Conservation (phyloP, 2,329 filamentous ascomycete genomes). For the Cladophialophora yegresii region DNA sequence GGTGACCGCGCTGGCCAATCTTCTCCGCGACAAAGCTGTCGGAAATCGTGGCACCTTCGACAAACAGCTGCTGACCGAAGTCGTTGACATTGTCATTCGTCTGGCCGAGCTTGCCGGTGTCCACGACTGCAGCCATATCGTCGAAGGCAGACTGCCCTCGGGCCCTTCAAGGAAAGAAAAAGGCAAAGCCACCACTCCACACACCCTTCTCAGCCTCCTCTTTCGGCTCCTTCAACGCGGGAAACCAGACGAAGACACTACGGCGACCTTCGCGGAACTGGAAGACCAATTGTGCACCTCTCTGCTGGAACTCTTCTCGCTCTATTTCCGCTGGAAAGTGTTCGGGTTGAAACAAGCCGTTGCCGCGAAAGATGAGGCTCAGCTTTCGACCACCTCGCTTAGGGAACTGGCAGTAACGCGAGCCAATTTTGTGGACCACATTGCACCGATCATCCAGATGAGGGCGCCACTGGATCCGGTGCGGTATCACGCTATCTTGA, state of each 20-base stretch:
- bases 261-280: slow-evolving; percentile 70
- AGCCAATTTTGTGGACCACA: slow-evolving; percentile 53
- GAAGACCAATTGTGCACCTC: slow-evolving; percentile 78
- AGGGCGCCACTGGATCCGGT: slow-evolving; percentile 73
- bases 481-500: slow-evolving; percentile 72
- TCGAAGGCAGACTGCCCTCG: slow-evolving; percentile 61
- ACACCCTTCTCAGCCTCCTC: slow-evolving; percentile 64
- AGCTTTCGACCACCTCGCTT: slow-evolving; percentile 65
- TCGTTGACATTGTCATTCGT: slow-evolving; percentile 74
- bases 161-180: slow-evolving; percentile 45
- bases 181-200: slow-evolving; percentile 44
- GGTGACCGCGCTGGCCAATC: slow-evolving; percentile 69
- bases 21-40: slow-evolving; percentile 72
- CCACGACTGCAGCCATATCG: slow-evolving; percentile 71
- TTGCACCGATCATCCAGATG: slow-evolving; percentile 54
- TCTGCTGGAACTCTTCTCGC: slow-evolving; percentile 73
- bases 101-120: slow-evolving; percentile 79
- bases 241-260: slow-evolving; percentile 61
- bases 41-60: slow-evolving; percentile 69
- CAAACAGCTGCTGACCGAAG: slow-evolving; percentile 64
- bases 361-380: slow-evolving; percentile 54
- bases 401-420: slow-evolving; percentile 66
- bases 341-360: slow-evolving; percentile 61
- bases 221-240: slow-evolving; percentile 73
- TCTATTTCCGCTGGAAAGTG: slow-evolving; percentile 96